These are phyloP conservation scores for Jamesozyma spencerorum DNA, from an alignment of 805 yeast species.

Conservation along the genomic window DNA sequence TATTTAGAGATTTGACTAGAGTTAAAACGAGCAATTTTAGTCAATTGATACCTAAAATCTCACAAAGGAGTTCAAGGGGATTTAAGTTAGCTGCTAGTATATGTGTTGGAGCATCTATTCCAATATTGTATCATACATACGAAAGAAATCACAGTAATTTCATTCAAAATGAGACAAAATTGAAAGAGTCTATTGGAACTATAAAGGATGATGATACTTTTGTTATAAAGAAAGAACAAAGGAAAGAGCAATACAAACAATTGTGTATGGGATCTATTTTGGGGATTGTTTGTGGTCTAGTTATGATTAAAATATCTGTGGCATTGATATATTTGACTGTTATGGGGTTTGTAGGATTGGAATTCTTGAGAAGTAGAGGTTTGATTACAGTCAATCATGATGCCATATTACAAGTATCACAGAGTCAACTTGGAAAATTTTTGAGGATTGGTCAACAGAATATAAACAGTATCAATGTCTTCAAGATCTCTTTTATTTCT, in stretches of 20 bases:
- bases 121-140: background rate
- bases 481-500: constrained; percentile 20
- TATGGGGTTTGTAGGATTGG: constrained; percentile 15
- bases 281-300: constrained; percentile 22
- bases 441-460: constrained; percentile 15
- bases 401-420: constrained; percentile 3
- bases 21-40: too few relatives aligned
- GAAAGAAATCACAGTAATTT: background rate
- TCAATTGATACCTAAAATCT: too few relatives aligned
- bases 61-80: too few relatives aligned
- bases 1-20: too few relatives aligned
- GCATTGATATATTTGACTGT: constrained; percentile 17
- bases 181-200: background rate
- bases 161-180: background rate
- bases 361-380: constrained; percentile 22
- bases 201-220: background rate
- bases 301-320: constrained; percentile 22
- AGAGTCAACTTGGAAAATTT: constrained; percentile 9
- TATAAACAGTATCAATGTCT: constrained; percentile 16
- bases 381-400: constrained; percentile 15
- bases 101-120: background rate
- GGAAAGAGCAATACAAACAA: constrained; percentile 16
- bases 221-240: background rate
- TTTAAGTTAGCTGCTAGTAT: background rate
- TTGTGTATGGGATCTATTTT: constrained; percentile 24